Evolutionary conservation across 192 early-diverging fungal genomes (phyloP).

Genomic region (Rhizophagus clarus): DNA sequence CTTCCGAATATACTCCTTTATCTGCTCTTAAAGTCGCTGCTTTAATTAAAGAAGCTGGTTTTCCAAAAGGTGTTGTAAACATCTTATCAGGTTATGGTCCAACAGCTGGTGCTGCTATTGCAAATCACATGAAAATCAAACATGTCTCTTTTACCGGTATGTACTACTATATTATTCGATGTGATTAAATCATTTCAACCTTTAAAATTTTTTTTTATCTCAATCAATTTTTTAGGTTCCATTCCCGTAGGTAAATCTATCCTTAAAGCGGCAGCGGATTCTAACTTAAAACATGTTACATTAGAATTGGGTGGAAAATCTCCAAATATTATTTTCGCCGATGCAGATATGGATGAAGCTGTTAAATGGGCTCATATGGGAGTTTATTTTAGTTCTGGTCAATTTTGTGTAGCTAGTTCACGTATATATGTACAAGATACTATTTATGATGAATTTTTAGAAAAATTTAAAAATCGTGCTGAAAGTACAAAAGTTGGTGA

Average conservation of each 20-base stretch:
- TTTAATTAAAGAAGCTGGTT: constrained; percentile 65
- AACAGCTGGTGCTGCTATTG: constrained; percentile 69
- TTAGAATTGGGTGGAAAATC: constrained; percentile 93
- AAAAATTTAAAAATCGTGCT: constrained; percentile 55
- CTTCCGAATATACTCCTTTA: constrained; percentile 70
- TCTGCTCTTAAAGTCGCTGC: constrained; percentile 65
- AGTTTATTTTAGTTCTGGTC: constrained; percentile 83
- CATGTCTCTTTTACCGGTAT: constrained; percentile 80
- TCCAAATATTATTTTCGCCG: constrained; percentile 77
- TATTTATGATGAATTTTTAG: constrained; percentile 72
- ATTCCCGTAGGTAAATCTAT: constrained; percentile 67
- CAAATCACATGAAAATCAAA: constrained; percentile 65
- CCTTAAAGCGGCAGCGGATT: constrained; percentile 58
- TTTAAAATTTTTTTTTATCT: no score
- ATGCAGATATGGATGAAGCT: constrained; percentile 76
- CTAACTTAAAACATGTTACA: constrained; percentile 73
- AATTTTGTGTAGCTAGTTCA: constrained; percentile 78
- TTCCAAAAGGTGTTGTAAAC: constrained; percentile 83
- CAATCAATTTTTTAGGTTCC: constrained; percentile 53
- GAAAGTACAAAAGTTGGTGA: constrained; percentile 67
- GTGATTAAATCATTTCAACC: no score
- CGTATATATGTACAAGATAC: constrained; percentile 75
- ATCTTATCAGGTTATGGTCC: constrained; percentile 79
- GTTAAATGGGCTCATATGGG: constrained; percentile 66
- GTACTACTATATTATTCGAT: no score